Evolutionary conservation across 345 rosid genomes (phyloP).

Genomic region (Corchorus olitorius): DNA sequence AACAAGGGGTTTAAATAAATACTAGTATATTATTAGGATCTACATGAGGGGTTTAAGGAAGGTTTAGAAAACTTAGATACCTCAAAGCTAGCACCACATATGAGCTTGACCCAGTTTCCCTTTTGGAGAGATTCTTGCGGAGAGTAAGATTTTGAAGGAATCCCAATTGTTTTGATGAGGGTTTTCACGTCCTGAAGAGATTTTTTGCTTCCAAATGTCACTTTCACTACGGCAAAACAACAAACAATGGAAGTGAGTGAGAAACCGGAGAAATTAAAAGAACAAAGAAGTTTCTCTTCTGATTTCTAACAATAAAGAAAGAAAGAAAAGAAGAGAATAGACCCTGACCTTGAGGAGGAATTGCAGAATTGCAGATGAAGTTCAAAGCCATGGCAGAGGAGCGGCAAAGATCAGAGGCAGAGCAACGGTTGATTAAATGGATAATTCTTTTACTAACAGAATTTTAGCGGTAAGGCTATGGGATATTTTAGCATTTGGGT

Average conservation of each 20-base stretch:
- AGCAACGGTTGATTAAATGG: neutral
- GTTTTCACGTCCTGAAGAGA: slow-evolving; percentile 34
- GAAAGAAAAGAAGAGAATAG: neutral
- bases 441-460: neutral
- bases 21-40: neutral
- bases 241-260: neutral
- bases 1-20: neutral
- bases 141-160: slow-evolving; percentile 40
- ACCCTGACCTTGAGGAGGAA: slow-evolving; percentile 31
- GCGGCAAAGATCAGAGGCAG: neutral
- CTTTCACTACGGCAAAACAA: slow-evolving; percentile 27
- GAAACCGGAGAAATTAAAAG: neutral
- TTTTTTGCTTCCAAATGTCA: slow-evolving; percentile 22
- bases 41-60: neutral
- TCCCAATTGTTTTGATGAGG: slow-evolving; percentile 33
- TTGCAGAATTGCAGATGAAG: slow-evolving; percentile 37
- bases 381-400: slow-evolving; percentile 35
- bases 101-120: slow-evolving; percentile 74
- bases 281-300: neutral
- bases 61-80: slow-evolving; percentile 24
- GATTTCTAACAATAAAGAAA: neutral
- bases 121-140: slow-evolving; percentile 50
- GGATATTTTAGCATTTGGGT: slow-evolving; percentile 4
- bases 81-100: slow-evolving; percentile 74
- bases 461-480: neutral